Conservation (phyloP, 2,329 filamentous ascomycete species). For the Fusarium sp. region DNA sequence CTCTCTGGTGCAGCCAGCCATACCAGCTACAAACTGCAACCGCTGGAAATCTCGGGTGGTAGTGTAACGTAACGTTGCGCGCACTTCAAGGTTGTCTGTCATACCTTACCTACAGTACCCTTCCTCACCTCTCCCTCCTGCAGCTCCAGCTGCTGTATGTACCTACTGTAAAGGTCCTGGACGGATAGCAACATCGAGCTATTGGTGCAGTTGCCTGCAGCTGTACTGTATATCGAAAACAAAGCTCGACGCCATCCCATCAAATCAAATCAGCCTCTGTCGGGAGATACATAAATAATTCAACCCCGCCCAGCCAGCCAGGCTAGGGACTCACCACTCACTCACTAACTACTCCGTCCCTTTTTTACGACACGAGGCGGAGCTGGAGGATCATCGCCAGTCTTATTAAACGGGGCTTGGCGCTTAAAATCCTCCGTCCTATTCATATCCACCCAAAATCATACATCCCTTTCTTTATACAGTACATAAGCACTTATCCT, state of each 20-base stretch:
- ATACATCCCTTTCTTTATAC: not conserved
- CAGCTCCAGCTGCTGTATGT: not conserved
- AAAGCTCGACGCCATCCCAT: constrained; percentile 1
- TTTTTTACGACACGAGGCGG: constrained; percentile 7
- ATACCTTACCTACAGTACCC: not conserved
- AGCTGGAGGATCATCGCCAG: constrained; percentile 26
- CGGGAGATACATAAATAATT: not conserved
- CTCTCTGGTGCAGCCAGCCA: not conserved
- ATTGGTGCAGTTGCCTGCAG: not conserved
- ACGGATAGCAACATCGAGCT: not conserved
- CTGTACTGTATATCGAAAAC: constrained; percentile 18
- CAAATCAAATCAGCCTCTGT: constrained; percentile 11
- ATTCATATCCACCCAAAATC: constrained; percentile 8
- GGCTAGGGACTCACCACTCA: constrained; percentile 10
- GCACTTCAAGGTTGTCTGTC: constrained; percentile 27
- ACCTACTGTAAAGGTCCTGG: not conserved
- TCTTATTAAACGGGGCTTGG: constrained; percentile 37
- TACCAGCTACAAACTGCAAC: not conserved
- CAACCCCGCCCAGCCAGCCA: not conserved
- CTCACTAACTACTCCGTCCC: not conserved
- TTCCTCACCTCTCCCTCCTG: not conserved
- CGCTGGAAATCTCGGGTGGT: constrained; percentile 7
- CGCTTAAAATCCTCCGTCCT: constrained; percentile 16
- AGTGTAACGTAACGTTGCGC: constrained; percentile 44
- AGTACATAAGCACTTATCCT: not conserved